Base-by-base conservation (phyloP, 106 monocot genomes). In the Dioscorea dumetorum region DNA sequence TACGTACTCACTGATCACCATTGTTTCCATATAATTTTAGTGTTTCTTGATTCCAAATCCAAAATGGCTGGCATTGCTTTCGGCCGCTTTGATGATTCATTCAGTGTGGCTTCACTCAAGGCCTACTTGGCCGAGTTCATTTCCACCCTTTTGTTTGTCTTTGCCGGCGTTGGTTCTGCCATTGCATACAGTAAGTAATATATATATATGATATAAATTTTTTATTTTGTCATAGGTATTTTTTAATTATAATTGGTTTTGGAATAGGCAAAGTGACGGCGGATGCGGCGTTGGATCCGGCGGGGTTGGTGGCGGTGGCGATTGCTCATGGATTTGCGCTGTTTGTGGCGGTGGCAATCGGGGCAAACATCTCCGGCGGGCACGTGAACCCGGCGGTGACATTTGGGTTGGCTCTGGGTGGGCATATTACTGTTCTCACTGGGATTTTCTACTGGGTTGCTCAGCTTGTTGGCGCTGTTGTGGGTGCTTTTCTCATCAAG, bases 91-190 rank as follows among this genome's bases (percentile, higher is more conserved):
- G 83, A 70, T 56, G 83, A 83, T 66, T 83, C 83, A 7, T 83
- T 83, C 71, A 83, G 78, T 60, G 33, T 48, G 22, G 32, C 32
- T 61, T 74, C 83, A 5, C 69, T 83, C 57, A 83, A 75, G 70
- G 63, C 74, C 57, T 83, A 78, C 62, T 60, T 78, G 17, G 78
- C 83, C 41, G 83, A 83, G 83, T 83, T 83, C 69, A 83, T 79
- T 61, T 78, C 83, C 57, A 83, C 83, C 8, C 74, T 80, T 10
- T 33, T 66, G 50, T 66, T 66, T 50, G 66, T 66, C 21, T 66
- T 66, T 21, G 66, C 66, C 7, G 66, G 66, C 52, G 82, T 82
- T 14, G 82, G 82, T 18, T 82, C 82, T 3, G 82, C 77, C 65
- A 73, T 82, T 22, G 82, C 82, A 58, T 82, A 73, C 69, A 58